Conservation (phyloP, 2,329 filamentous ascomycete species). For the Calonectria pteridis region DNA sequence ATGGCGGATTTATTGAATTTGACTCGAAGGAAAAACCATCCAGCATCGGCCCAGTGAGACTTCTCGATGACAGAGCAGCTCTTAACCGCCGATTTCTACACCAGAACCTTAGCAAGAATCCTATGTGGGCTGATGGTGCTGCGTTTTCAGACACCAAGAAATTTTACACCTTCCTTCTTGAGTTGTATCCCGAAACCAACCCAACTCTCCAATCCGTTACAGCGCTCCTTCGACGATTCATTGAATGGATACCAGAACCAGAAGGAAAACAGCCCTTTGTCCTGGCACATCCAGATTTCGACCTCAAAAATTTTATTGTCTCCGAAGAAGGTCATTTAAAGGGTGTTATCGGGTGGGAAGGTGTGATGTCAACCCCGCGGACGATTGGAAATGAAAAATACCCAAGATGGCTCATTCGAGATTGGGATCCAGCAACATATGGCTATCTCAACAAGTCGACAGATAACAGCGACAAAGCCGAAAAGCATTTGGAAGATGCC, state of each 20-base stretch:
- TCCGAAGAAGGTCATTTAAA: slow-evolving; percentile 43
- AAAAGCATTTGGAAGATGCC: slow-evolving; percentile 4
- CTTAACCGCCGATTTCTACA: slow-evolving; percentile 9
- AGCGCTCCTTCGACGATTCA: not conserved
- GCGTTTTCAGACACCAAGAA: not conserved
- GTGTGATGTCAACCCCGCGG: slow-evolving; percentile 38
- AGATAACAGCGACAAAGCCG: not conserved
- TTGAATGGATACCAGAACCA: slow-evolving; percentile 6
- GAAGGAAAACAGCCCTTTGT: slow-evolving; percentile 30
- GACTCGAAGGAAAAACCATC: not conserved
- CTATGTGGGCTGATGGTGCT: not conserved
- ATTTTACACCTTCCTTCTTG: not conserved
- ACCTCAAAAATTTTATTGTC: slow-evolving; percentile 49
- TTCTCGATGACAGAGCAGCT: not conserved
- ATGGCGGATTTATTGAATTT: not conserved
- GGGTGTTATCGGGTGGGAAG: slow-evolving; percentile 49
- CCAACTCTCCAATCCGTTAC: not conserved
- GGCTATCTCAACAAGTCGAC: slow-evolving; percentile 18
- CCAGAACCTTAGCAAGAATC: not conserved
- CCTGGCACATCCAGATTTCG: slow-evolving; percentile 45
- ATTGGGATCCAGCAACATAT: slow-evolving; percentile 35
- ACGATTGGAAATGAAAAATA: slow-evolving; percentile 39
- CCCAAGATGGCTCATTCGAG: slow-evolving; percentile 32
- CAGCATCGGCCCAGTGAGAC: not conserved
- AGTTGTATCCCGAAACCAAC: not conserved